These are phyloP conservation scores for Aplosporella prunicola DNA, from an alignment of 2,329 filamentous ascomycete genomes.

Conservation along the genomic window DNA sequence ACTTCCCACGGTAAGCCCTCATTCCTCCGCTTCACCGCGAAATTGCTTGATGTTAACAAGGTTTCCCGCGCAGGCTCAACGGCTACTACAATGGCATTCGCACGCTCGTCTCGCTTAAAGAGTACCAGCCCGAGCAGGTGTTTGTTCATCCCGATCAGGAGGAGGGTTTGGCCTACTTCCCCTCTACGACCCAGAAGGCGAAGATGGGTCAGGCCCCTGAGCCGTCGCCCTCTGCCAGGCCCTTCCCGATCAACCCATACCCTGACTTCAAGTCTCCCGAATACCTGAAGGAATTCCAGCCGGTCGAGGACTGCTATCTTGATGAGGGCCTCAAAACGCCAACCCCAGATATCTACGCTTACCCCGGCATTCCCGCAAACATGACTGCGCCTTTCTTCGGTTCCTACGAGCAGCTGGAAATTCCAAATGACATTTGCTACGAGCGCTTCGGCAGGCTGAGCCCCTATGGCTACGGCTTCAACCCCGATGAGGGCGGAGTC, in stretches of 20 bases:
- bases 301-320: conserved; percentile 52
- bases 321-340: conserved; percentile 44
- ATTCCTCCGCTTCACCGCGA: background rate
- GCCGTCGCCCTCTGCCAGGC: conserved; percentile 24
- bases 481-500: conserved; percentile 36
- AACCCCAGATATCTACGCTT: conserved; percentile 57
- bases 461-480: conserved; percentile 43
- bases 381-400: conserved; percentile 40
- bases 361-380: conserved; percentile 44
- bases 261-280: conserved; percentile 32
- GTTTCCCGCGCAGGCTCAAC: conserved; percentile 28
- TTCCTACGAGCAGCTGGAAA: conserved; percentile 38
- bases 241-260: conserved; percentile 38
- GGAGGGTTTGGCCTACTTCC: conserved; percentile 29
- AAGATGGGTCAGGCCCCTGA: conserved; percentile 18
- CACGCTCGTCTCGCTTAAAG: conserved; percentile 33
- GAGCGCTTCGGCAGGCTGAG: conserved; percentile 42
- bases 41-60: conserved; percentile 16
- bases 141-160: conserved; percentile 29
- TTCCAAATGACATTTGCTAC: conserved; percentile 41
- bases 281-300: conserved; percentile 41
- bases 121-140: conserved; percentile 37
- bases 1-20: conserved; percentile 33
- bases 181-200: conserved; percentile 12
- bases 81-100: conserved; percentile 41